These are phyloP conservation scores for Labyrinthula sp. DNA, from an alignment of 352 stramenopile genomes.

Conservation along the genomic window DNA sequence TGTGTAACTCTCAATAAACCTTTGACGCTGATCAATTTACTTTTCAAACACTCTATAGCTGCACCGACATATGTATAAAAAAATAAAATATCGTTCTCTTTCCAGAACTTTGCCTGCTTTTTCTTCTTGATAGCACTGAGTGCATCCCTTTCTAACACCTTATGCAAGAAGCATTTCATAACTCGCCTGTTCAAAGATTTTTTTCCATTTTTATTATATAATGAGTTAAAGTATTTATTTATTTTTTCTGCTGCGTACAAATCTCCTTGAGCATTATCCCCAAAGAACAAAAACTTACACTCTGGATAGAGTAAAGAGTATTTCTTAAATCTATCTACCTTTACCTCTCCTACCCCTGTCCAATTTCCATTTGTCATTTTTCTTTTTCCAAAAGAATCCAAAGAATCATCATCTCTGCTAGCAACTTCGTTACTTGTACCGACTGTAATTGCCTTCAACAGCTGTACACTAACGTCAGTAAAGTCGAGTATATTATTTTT, in stretches of 20 bases:
- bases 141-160: slow-evolving; percentile 42
- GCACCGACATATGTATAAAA: slow-evolving; percentile 65
- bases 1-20: slow-evolving; percentile 17
- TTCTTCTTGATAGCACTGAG: slow-evolving; percentile 38
- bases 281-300: slow-evolving; percentile 91
- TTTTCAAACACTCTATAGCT: slow-evolving; percentile 30
- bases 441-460: no score
- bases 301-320: slow-evolving; percentile 92
- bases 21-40: slow-evolving; percentile 1
- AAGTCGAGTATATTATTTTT: slow-evolving; percentile 60
- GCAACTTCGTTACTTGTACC: no score
- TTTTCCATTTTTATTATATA: slow-evolving; percentile 37
- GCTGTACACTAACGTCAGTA: no score
- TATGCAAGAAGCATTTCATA: slow-evolving; percentile 61
- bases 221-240: no score
- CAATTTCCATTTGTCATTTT: slow-evolving; percentile 17
- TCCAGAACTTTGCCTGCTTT: slow-evolving; percentile 46
- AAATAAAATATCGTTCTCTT: slow-evolving; percentile 61
- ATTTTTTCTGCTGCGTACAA: slow-evolving; percentile 65
- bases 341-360: slow-evolving; percentile 7
- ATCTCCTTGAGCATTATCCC: slow-evolving; percentile 84
- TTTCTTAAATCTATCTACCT: slow-evolving; percentile 41
- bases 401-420: no score
- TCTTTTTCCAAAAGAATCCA: no score
- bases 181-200: slow-evolving; percentile 47